Conservation (phyloP, 73 alveolate genomes). For the Stentor coeruleus region DNA sequence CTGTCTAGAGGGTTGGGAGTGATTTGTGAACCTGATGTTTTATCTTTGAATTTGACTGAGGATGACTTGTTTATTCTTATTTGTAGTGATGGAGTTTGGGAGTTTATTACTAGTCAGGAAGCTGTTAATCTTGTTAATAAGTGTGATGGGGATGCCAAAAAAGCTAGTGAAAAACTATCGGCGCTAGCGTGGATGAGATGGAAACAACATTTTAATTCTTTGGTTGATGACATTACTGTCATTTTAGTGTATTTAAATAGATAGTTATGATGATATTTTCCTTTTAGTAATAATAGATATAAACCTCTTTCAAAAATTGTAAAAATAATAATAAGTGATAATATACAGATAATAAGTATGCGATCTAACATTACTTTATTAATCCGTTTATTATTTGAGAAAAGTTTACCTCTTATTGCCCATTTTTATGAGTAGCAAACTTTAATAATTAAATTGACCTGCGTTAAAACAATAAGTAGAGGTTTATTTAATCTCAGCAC, state of each 20-base stretch:
- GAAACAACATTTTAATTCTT: not conserved
- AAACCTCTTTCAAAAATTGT: too few relatives aligned
- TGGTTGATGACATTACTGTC: constrained; percentile 15
- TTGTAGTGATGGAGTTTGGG: constrained; percentile 32
- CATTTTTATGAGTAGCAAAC: too few relatives aligned
- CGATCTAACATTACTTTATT: too few relatives aligned
- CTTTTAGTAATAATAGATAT: too few relatives aligned
- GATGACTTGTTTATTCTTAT: not conserved
- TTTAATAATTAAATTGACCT: too few relatives aligned
- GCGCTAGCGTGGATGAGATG: not conserved
- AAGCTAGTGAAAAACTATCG: constrained; percentile 8
- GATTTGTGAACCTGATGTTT: constrained; percentile 61
- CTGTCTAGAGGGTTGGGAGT: constrained; percentile 76
- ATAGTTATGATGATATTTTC: too few relatives aligned
- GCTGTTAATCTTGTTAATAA: not conserved
- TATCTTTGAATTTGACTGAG: not conserved
- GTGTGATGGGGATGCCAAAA: not conserved
- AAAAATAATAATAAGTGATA: too few relatives aligned
- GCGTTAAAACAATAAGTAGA: too few relatives aligned
- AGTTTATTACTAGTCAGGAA: constrained; percentile 20
- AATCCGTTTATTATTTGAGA: too few relatives aligned
- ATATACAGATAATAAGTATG: too few relatives aligned
- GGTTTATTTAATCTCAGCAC: too few relatives aligned
- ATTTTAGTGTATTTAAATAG: not conserved
- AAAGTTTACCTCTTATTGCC: too few relatives aligned